Percentiles rank a stretch among this genome's conserved stretches.
phyloP scores from a whole-genome alignment of 306 rosid genomes.

The Urtica urens region DNA sequence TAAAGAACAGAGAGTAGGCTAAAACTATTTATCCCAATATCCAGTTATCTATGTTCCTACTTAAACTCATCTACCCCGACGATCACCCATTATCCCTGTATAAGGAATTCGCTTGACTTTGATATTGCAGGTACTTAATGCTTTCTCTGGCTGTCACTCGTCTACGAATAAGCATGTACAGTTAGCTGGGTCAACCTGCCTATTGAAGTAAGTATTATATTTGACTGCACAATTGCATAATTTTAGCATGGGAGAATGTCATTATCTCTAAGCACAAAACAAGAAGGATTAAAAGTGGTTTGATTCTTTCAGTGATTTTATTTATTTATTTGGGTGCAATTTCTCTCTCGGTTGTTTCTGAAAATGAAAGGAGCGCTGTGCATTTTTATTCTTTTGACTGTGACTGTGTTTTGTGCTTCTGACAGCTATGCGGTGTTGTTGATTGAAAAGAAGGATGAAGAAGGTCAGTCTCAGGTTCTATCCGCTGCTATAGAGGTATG shows the following conservation, averaged over 20 bases:
- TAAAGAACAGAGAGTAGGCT: constrained; percentile 6
- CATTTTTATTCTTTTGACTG: background rate
- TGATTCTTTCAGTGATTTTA: no score
- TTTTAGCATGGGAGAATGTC: no score
- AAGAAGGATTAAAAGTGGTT: no score
- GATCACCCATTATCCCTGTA: no score
- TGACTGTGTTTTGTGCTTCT: constrained; percentile 19
- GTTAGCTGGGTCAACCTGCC: constrained; percentile 64
- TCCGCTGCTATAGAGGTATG: constrained; percentile 88
- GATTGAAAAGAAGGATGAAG: constrained; percentile 67
- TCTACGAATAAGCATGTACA: constrained; percentile 76
- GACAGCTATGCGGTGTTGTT: constrained; percentile 69
- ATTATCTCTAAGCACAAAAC: no score
- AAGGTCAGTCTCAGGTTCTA: constrained; percentile 91
- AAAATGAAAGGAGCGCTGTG: background rate
- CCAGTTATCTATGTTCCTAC: no score
- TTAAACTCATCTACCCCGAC: no score
- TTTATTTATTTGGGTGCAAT: no score
- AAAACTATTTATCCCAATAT: no score
- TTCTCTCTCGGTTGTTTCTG: background rate
- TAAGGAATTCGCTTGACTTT: constrained; percentile 6
- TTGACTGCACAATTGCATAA: no score
- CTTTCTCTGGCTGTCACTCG: constrained; percentile 64
- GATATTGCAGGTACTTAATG: constrained; percentile 71
- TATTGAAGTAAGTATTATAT: constrained; percentile 83